Percentiles rank a stretch among this genome's conserved stretches.
Evolutionary conservation across 805 yeast genomes (phyloP).

Genomic region (Nakazawaea wickerhamii): DNA sequence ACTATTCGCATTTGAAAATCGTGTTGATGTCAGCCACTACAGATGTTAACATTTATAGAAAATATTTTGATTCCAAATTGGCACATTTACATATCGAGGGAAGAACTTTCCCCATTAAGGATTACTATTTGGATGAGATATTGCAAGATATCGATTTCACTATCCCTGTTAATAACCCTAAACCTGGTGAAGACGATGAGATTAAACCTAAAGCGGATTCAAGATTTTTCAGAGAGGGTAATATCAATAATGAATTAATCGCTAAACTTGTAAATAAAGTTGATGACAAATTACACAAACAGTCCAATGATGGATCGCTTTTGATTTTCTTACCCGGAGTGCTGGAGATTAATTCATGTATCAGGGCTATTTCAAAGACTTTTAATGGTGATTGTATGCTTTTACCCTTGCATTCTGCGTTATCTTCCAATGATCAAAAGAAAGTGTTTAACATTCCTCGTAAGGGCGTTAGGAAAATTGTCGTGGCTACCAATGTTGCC

Average conservation of each 20-base stretch:
- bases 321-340: constrained; percentile 88
- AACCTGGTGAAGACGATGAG: constrained; percentile 30
- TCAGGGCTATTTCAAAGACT: constrained; percentile 30
- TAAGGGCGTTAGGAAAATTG: constrained; percentile 59
- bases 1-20: constrained; percentile 53
- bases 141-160: constrained; percentile 53
- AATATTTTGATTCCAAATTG: constrained; percentile 50
- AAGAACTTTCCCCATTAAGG: constrained; percentile 86
- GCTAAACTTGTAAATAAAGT: constrained; percentile 48
- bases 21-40: constrained; percentile 95
- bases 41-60: constrained; percentile 58
- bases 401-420: constrained; percentile 84
- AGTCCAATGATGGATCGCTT: constrained; percentile 59
- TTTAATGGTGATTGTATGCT: constrained; percentile 30
- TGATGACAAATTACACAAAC: constrained; percentile 39
- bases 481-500: constrained; percentile 90
- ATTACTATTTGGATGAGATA: constrained; percentile 65
- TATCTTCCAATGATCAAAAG: constrained; percentile 77
- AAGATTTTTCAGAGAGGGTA: constrained; percentile 57
- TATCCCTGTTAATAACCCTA: constrained; percentile 25
- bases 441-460: constrained; percentile 60
- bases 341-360: constrained; percentile 71
- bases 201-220: constrained; percentile 61
- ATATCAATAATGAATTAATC: constrained; percentile 70
- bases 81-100: constrained; percentile 85